Conservation (phyloP, 2,329 filamentous ascomycete species). For the Apiospora saccharicola region DNA sequence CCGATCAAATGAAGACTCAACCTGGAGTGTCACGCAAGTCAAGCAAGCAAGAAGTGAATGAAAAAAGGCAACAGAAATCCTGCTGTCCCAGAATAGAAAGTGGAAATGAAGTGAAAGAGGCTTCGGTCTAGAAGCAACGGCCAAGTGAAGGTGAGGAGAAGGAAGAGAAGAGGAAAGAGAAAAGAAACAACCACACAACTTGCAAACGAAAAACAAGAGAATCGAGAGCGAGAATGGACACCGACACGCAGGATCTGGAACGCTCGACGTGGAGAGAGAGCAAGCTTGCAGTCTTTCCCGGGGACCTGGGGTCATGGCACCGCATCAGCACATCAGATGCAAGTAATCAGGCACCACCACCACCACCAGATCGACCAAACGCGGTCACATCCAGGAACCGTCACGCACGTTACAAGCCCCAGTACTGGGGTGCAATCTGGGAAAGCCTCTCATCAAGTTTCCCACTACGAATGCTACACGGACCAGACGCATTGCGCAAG, state of each 20-base stretch:
- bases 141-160: conserved; percentile 22
- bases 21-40: conserved; percentile 37
- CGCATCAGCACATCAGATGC: not conserved
- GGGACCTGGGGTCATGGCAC: not conserved
- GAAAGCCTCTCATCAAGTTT: not conserved
- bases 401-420: not conserved
- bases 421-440: not conserved
- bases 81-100: conserved; percentile 31
- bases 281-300: not conserved
- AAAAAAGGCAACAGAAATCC: conserved; percentile 30
- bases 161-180: conserved; percentile 29
- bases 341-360: not conserved
- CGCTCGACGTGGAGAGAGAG: conserved; percentile 1
- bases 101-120: conserved; percentile 33
- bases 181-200: conserved; percentile 26
- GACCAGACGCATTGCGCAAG: conserved; percentile 11
- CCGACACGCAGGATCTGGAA: conserved; percentile 18
- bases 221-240: conserved; percentile 22
- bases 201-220: conserved; percentile 25
- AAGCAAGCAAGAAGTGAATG: conserved; percentile 30
- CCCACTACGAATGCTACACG: not conserved
- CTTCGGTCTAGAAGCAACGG: conserved; percentile 38
- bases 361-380: conserved; percentile 5
- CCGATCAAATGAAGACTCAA: conserved; percentile 35
- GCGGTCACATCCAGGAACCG: not conserved